Percentiles rank a stretch among this genome's conserved stretches.
Conservation (phyloP, 441 rosid species). For the Rhodomyrtus psidioides region DNA sequence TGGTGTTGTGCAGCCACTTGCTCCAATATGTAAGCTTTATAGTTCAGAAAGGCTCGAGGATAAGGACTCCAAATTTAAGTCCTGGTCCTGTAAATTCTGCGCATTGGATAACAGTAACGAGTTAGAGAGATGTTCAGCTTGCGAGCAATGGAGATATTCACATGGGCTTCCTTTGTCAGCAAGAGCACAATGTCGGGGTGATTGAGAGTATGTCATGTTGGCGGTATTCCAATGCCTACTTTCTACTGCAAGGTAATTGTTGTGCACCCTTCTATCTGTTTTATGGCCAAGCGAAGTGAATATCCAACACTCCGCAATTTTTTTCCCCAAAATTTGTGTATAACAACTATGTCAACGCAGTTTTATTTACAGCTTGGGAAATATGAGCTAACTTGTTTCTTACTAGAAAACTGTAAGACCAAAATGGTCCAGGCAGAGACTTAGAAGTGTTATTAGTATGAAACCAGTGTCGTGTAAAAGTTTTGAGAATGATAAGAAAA, state of each 20-base stretch:
- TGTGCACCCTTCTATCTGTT: background rate
- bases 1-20: slow-evolving; percentile 38
- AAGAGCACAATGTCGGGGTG: slow-evolving; percentile 48
- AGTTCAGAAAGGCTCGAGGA: slow-evolving; percentile 43
- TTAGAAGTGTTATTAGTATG: background rate
- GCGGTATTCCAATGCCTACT: background rate
- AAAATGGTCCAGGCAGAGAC: background rate
- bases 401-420: background rate
- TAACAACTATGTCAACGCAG: background rate
- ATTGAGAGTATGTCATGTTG: slow-evolving; percentile 25
- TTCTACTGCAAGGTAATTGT: background rate
- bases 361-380: background rate
- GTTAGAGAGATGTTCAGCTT: slow-evolving; percentile 66
- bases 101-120: slow-evolving; percentile 56
- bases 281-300: background rate
- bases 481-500: background rate
- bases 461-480: background rate
- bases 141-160: slow-evolving; percentile 84
- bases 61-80: slow-evolving; percentile 23
- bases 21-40: slow-evolving; percentile 59
- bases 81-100: slow-evolving; percentile 74
- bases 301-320: background rate
- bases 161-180: slow-evolving; percentile 55
- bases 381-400: background rate
- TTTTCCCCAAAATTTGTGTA: background rate